Percentiles rank a stretch among this genome's conserved stretches.
Evolutionary conservation across 805 yeast genomes (phyloP).

Genomic region (Pichia manshurica): DNA sequence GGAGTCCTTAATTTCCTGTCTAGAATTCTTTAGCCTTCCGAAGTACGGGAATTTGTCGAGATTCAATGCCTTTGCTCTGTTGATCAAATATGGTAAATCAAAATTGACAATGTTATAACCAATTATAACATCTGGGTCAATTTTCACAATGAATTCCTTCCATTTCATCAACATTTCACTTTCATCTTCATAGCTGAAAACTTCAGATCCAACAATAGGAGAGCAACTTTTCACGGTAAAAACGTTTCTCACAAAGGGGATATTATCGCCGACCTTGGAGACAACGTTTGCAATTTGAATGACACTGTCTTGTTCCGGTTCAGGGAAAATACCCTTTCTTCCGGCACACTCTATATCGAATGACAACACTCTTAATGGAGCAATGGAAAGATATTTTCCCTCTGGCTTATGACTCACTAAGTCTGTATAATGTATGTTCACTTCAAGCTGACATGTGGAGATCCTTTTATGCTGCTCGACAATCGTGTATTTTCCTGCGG

Average conservation of each 20-base stretch:
- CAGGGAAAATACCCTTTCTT: slow-evolving; percentile 94
- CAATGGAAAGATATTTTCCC: slow-evolving; percentile 89
- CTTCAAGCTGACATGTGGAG: slow-evolving; percentile 84
- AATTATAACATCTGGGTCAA: slow-evolving; percentile 93
- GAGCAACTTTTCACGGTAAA: slow-evolving; percentile 90
- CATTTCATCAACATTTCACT: slow-evolving; percentile 78
- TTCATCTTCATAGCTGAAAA: slow-evolving; percentile 69
- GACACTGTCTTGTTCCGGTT: slow-evolving; percentile 86
- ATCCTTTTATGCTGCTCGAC: slow-evolving; percentile 35
- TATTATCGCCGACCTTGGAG: slow-evolving; percentile 70
- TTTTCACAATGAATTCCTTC: slow-evolving; percentile 77
- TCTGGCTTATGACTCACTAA: slow-evolving; percentile 79
- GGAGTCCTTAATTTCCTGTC: slow-evolving; percentile 75
- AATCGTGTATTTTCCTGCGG: slow-evolving; percentile 59
- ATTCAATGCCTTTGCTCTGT: slow-evolving; percentile 73
- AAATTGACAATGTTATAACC: slow-evolving; percentile 95
- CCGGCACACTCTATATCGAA: slow-evolving; percentile 99
- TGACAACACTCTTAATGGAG: slow-evolving; percentile 88
- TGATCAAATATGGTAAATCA: slow-evolving; percentile 88
- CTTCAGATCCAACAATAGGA: slow-evolving; percentile 90
- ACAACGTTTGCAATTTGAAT: slow-evolving; percentile 97
- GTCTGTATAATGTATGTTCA: slow-evolving; percentile 59
- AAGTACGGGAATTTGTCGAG: slow-evolving; percentile 73
- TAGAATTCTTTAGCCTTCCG: slow-evolving; percentile 62
- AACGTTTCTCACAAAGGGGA: slow-evolving; percentile 90